phyloP scores from a whole-genome alignment of 148 eudicot genomes.

The Spergularia bocconei region DNA sequence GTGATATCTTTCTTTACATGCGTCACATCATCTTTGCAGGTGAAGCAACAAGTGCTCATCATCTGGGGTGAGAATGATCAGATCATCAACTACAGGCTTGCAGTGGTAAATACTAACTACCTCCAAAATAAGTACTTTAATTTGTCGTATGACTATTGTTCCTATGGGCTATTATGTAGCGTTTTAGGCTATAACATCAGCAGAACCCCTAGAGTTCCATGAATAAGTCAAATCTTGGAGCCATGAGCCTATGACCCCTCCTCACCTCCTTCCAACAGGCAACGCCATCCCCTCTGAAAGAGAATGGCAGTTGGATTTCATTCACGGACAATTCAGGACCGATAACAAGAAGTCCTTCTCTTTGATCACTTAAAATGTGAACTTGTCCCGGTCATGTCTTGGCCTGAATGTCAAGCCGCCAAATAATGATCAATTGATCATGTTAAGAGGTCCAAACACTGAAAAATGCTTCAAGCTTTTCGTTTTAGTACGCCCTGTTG shows the following conservation, averaged over 20 bases:
- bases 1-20: neutral
- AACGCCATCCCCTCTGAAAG: neutral
- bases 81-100: slow-evolving; percentile 64
- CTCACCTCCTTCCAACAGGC: neutral
- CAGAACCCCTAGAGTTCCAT: too few species aligned
- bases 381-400: neutral
- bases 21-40: slow-evolving; percentile 31
- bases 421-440: neutral
- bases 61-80: slow-evolving; percentile 86
- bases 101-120: slow-evolving; percentile 48
- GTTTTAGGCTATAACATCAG: neutral
- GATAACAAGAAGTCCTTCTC: neutral
- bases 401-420: neutral
- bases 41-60: slow-evolving; percentile 59
- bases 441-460: neutral
- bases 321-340: too few species aligned
- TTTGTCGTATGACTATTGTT: neutral
- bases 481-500: neutral
- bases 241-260: too few species aligned
- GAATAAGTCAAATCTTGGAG: too few species aligned
- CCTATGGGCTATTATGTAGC: neutral
- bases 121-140: neutral
- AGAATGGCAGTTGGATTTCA: too few species aligned
- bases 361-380: neutral
- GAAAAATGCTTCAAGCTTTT: neutral